phyloP scores from a whole-genome alignment of 106 monocot species.

The Cymbidium sinense region DNA sequence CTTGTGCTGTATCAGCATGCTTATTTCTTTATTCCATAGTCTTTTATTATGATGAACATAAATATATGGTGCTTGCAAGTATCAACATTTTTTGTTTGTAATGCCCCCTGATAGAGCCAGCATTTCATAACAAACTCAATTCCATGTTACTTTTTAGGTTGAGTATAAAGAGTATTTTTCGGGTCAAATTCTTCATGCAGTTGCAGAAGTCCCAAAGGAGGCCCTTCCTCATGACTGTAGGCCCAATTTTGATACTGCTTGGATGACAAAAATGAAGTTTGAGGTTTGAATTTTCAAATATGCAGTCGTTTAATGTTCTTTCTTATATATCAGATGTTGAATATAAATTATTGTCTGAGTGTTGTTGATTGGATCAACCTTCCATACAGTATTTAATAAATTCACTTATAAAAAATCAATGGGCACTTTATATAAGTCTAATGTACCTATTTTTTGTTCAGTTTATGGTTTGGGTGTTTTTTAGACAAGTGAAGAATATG shows the following conservation, averaged over 20 bases:
- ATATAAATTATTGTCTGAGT: not conserved
- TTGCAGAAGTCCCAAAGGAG: conserved; percentile 84
- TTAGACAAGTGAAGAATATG: not conserved
- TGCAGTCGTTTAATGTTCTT: not conserved
- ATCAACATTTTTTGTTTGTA: not conserved
- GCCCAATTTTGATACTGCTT: conserved; percentile 71
- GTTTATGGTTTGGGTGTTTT: not conserved
- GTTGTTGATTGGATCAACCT: not conserved
- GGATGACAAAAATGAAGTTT: conserved; percentile 56
- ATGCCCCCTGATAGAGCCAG: not conserved
- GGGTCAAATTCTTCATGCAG: conserved; percentile 48
- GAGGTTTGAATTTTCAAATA: conserved; percentile 35
- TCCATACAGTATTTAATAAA: not conserved
- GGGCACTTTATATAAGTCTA: not conserved
- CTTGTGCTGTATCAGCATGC: no score
- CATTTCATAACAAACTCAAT: not conserved
- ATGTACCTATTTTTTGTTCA: not conserved
- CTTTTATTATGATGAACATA: not conserved
- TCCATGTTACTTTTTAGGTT: conserved; percentile 40
- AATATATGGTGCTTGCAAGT: not conserved
- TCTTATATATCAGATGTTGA: not conserved
- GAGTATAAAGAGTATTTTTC: conserved; percentile 88
- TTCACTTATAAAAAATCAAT: not conserved
- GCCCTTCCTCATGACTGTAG: conserved; percentile 81
- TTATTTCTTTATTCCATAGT: not conserved